Base-by-base conservation (phyloP, 2,329 filamentous ascomycete genomes). In the Neonectria ditissima region DNA sequence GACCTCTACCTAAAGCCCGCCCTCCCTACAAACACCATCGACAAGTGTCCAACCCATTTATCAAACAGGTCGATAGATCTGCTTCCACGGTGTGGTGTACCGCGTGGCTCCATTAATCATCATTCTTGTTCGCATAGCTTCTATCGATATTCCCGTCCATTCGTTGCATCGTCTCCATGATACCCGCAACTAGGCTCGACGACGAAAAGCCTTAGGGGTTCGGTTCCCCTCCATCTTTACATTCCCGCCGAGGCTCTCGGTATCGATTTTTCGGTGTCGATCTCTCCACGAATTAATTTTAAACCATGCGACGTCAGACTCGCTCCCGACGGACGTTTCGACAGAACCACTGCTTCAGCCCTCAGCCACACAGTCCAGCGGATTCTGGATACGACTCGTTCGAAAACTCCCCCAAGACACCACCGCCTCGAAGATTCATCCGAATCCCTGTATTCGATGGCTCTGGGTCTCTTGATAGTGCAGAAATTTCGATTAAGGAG, bases 321-420 rank as follows among this genome's bases (percentile, higher is more conserved):
- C 68, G 63, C 24, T 50, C 44, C 16, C 51, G 60, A 37, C 53
- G 51, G 39, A 54, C 43, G 32, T 30, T 45, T 57, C 66, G 53
- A 58, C 59, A 32, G 55, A 56, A 37, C 16, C 50, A 37, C 7
- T 52, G 59, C 20, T 34, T 32, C 41, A 59, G 56, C 18, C 50
- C 45, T 22, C 50, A 62, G 14, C 37, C 55, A 11, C 14, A 54
- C 26, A 76, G 69, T 48, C 70, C 71, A 4, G 53, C 63, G 16
- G 76, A 76, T 41, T 76, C 76, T 18, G 75, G 72, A 16, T 78
- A 78, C 52, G 63, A 65, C 34, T 75, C 76, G 24, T 43, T 65
- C 32, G 74, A 76, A 11, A 63, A 67, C 22, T 66, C 65, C 3
- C 57, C 64, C 22, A 51, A 50, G 41, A 22, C 37, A 13, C 61